Base-by-base conservation (phyloP, 1,139 yeast species). In the Blastobotrys indianensis region DNA sequence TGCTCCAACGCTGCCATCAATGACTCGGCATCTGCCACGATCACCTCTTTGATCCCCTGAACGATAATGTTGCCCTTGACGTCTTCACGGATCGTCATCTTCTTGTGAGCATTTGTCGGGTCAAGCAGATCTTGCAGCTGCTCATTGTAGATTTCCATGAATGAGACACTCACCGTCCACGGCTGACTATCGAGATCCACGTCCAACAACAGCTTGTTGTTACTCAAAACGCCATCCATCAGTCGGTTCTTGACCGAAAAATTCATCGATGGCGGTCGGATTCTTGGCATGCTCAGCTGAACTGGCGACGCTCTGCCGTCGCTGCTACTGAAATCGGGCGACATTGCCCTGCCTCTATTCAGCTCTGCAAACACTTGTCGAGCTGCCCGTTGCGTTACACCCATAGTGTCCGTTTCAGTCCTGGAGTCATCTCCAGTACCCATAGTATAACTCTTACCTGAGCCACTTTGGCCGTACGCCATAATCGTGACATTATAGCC, bases 121-220 rank as follows among this genome's bases (percentile, higher is more conserved):
- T 62, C 56, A 30, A 75, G 61, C 47, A 83, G 67, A 59, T 83
- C 92, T 42, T 72, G 69, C 46, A 83, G 67, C 53, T 80, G 84
- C 62, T 85, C 94, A 58, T 83, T 83, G 65, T 82, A 84, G 42
- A 82, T 68, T 60, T 82, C 94, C 62, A 88, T 68, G 37, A 54
- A 60, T 2, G 56, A 48, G 8, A 54, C 61, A 6, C 52, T 34
- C 9, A 59, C 49, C 1, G 50, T 47, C 51, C 54, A 57, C 2
- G 53, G 56, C 28, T 39, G 43, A 17, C 45, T 31, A 31, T 44
- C 50, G 9, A 47, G 11, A 32, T 47, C 46, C 13, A 15, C 39
- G 37, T 23, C 30, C n/a, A 32, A 15, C 15, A 31, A 5, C 15
- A n/a, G 4, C 15, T 13, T 31, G 33, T 9, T 13, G 15, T 31